A percentile compares a stretch with the other conserved stretches of the same genome.
Conservation (phyloP, 164 flowering plant genomes). For the Aristolochia fimbriata region DNA sequence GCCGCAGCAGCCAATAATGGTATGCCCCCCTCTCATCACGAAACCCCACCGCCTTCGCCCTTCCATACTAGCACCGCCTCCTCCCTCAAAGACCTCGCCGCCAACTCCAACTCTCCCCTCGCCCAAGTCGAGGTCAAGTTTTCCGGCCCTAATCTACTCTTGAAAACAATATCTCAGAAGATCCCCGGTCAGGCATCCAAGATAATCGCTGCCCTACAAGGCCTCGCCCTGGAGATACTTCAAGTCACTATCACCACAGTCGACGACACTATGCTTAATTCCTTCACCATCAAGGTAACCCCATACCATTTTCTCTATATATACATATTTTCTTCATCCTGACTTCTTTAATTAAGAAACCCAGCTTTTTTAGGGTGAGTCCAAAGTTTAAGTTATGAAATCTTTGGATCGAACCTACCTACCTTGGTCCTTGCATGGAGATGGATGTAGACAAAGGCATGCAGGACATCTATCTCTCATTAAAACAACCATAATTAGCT, state of each 20-base stretch:
- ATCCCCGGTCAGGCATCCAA: slow-evolving; percentile 71
- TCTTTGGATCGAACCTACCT: no score
- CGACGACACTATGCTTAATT: slow-evolving; percentile 68
- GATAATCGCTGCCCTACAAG: slow-evolving; percentile 62
- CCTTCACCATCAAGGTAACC: slow-evolving; percentile 93
- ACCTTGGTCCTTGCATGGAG: no score
- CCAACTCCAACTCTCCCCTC: slow-evolving; percentile 55
- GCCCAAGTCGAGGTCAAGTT: slow-evolving; percentile 95
- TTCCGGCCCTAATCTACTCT: slow-evolving; percentile 59
- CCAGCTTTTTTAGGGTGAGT: no score
- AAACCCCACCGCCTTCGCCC: slow-evolving; percentile 26
- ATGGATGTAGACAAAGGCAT: no score
- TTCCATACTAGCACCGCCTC: slow-evolving; percentile 14
- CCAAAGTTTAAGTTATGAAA: no score
- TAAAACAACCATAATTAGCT: no score
- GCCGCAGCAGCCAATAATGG: no score
- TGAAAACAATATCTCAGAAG: slow-evolving; percentile 61
- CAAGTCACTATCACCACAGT: slow-evolving; percentile 47
- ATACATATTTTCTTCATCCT: no score
- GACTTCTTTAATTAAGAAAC: no score
- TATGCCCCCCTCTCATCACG: slow-evolving; percentile 3
- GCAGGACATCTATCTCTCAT: no score
- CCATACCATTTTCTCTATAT: background rate
- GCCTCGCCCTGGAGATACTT: slow-evolving; percentile 70
- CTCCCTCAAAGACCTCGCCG: slow-evolving; percentile 45